Percentiles rank a stretch among this genome's conserved stretches.
phyloP scores from a whole-genome alignment of 139 green algal species.

The Chlorella sp. region DNA sequence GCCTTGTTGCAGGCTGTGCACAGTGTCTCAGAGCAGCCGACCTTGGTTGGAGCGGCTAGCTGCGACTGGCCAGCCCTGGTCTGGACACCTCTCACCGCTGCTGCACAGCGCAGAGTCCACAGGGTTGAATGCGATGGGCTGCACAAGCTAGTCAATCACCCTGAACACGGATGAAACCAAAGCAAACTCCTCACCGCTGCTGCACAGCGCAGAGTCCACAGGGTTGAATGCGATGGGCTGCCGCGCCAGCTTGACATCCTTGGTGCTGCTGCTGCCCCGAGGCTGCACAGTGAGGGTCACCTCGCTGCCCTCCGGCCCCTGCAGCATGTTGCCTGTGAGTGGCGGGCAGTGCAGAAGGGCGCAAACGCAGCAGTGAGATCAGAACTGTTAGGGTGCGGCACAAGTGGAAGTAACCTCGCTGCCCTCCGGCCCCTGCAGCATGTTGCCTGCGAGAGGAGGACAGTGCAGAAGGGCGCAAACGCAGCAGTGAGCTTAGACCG shows the following conservation, averaged over 20 bases:
- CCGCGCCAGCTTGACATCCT: constrained; percentile 36
- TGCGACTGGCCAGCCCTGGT: too few relatives aligned
- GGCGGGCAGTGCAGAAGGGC: neutral
- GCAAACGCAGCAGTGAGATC: neutral
- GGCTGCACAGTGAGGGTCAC: constrained; percentile 52
- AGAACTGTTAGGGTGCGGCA: neutral
- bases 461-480: neutral
- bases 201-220: constrained; percentile 74
- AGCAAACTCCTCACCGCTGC: too few relatives aligned
- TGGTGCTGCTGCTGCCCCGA: neutral
- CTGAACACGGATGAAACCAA: too few relatives aligned
- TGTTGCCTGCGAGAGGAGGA: constrained; percentile 39
- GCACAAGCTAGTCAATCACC: too few relatives aligned
- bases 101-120: constrained; percentile 76
- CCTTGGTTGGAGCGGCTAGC: too few relatives aligned
- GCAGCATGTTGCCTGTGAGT: constrained; percentile 66
- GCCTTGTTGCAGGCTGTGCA: too few relatives aligned
- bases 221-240: constrained; percentile 77
- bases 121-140: constrained; percentile 76
- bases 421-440: constrained; percentile 76
- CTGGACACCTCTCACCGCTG: neutral
- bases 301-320: constrained; percentile 68
- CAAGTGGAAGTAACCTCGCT: constrained; percentile 57
- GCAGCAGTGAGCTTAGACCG: neutral
- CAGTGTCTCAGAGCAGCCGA: too few relatives aligned